A percentile compares a stretch with the other conserved stretches of the same genome.
These are phyloP conservation scores for Thinopyrum elongatum DNA, from an alignment of 176 grass and related monocot genomes.

Conservation along the genomic window DNA sequence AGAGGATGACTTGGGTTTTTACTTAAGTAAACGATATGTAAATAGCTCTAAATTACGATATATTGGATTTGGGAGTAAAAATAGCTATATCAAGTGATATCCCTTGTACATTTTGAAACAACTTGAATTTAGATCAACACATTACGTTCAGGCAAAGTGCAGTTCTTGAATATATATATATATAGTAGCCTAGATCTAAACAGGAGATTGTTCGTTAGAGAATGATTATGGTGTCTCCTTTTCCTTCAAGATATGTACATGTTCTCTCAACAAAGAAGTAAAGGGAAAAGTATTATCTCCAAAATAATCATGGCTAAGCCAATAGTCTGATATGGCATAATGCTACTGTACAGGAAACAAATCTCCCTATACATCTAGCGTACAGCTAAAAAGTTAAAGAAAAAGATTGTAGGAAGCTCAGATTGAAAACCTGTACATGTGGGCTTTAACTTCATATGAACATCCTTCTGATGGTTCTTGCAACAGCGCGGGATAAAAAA, in stretches of 20 bases:
- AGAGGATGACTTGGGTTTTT: slow-evolving; percentile 20
- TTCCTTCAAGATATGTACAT: slow-evolving; percentile 17
- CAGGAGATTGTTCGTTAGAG: not conserved
- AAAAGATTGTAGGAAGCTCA: not conserved
- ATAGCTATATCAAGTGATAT: not conserved
- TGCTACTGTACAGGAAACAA: not conserved
- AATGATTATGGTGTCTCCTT: not conserved
- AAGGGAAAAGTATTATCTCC: not conserved
- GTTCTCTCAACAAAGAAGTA: not conserved
- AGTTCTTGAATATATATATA: not conserved
- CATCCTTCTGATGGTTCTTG: no score
- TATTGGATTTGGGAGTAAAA: not conserved
- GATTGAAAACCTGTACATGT: no score
- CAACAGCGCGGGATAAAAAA: no score
- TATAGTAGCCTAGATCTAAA: not conserved
- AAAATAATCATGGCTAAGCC: not conserved
- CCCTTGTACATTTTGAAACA: not conserved
- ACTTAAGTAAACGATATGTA: slow-evolving; percentile 32
- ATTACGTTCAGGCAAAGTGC: not conserved
- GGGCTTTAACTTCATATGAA: no score
- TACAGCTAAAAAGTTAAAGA: not conserved
- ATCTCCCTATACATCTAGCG: not conserved
- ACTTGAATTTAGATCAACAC: not conserved
- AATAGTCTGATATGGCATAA: not conserved
- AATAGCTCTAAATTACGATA: slow-evolving; percentile 11